Conservation (phyloP, 2,329 filamentous ascomycete genomes). For the Calonectria leucothoes region DNA sequence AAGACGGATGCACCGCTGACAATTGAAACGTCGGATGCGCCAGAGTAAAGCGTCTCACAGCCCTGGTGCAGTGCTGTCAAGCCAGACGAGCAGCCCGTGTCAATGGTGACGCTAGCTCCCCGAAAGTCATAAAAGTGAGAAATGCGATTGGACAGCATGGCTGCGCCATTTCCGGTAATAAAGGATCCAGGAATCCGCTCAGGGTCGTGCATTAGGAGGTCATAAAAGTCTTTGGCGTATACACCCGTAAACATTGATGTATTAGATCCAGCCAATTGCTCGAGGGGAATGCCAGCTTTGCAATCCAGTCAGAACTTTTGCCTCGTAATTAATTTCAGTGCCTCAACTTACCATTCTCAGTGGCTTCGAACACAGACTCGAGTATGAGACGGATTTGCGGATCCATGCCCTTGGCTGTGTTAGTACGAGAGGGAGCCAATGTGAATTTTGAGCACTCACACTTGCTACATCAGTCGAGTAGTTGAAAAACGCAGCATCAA, state of each 20-base stretch:
- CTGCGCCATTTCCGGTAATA: background rate
- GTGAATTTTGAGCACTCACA: background rate
- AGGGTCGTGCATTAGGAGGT: background rate
- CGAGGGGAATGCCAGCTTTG: slow-evolving; percentile 3
- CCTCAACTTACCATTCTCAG: background rate
- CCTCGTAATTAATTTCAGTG: background rate
- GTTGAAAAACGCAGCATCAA: slow-evolving; percentile 26
- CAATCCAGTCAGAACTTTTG: background rate
- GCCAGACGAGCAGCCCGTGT: slow-evolving; percentile 11
- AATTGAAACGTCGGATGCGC: slow-evolving; percentile 23
- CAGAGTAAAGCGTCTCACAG: background rate
- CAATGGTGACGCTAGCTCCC: slow-evolving; percentile 11
- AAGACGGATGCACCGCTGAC: slow-evolving; percentile 24
- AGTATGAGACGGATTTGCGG: slow-evolving; percentile 21
- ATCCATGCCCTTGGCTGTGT: slow-evolving; percentile 10
- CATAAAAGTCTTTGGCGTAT: slow-evolving; percentile 14
- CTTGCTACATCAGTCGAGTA: slow-evolving; percentile 4
- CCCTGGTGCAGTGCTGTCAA: slow-evolving; percentile 4
- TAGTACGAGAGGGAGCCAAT: background rate
- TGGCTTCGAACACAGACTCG: slow-evolving; percentile 21
- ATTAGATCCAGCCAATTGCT: background rate
- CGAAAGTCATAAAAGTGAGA: slow-evolving; percentile 17
- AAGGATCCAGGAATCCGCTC: background rate
- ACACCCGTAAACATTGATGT: slow-evolving; percentile 21
- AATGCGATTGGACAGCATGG: slow-evolving; percentile 31